phyloP scores from a whole-genome alignment of 1,284 basidiomycete species.

The Tremellales sp. region DNA sequence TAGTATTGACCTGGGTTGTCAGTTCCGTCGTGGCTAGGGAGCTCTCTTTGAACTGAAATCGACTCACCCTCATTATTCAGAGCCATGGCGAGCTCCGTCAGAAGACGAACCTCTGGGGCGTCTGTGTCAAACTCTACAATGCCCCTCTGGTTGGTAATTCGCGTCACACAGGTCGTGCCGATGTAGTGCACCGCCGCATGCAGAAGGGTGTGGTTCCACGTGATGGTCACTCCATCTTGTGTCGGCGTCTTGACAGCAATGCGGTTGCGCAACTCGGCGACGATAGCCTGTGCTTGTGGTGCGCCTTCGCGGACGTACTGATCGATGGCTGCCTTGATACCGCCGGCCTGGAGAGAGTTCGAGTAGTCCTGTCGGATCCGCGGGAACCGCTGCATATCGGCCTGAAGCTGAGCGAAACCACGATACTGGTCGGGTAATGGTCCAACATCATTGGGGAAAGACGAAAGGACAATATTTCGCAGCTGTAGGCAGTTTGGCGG shows the following conservation, averaged over 20 bases:
- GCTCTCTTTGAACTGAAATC: neutral
- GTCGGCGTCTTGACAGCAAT: slow-evolving; percentile 57
- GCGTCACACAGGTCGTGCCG: slow-evolving; percentile 80
- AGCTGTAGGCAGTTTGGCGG: slow-evolving; percentile 92
- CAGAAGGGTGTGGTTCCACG: slow-evolving; percentile 83
- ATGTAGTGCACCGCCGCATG: slow-evolving; percentile 94
- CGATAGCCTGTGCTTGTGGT: slow-evolving; percentile 56
- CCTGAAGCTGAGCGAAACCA: slow-evolving; percentile 58
- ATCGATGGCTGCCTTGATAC: slow-evolving; percentile 73
- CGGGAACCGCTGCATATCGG: slow-evolving; percentile 86
- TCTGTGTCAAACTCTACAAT: slow-evolving; percentile 71
- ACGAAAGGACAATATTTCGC: slow-evolving; percentile 92
- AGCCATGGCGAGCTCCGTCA: slow-evolving; percentile 75
- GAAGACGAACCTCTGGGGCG: slow-evolving; percentile 74
- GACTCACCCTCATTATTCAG: slow-evolving; percentile 82
- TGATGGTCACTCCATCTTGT: slow-evolving; percentile 57
- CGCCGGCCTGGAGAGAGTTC: slow-evolving; percentile 69
- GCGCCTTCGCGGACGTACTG: slow-evolving; percentile 70
- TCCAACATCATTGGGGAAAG: slow-evolving; percentile 81
- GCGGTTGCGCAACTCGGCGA: slow-evolving; percentile 75
- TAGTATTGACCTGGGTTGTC: slow-evolving; percentile 72
- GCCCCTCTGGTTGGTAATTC: slow-evolving; percentile 70
- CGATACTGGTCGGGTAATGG: slow-evolving; percentile 67
- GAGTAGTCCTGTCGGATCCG: slow-evolving; percentile 87
- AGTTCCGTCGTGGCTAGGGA: neutral